Evolutionary conservation across 1,139 yeast genomes (phyloP), one percentile per base, ranked within the genome.

Genomic region (Zhuliangozyma blackwelliae): DNA sequence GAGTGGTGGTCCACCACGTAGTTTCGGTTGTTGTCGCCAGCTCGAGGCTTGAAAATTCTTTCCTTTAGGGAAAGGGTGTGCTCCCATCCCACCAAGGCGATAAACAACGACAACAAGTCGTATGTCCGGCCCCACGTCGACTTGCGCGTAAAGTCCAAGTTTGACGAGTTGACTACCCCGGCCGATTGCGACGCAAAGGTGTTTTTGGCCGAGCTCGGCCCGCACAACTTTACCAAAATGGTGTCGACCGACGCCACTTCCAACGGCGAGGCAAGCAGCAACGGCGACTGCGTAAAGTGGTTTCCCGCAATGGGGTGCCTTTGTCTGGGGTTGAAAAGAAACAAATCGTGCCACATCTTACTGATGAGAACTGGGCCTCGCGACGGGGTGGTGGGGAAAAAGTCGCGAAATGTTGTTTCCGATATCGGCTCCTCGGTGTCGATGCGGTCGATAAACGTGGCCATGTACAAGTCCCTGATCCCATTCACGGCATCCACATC

Each of bases 51-150:
- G 16, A 40, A 39, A 7, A 34, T 33, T 8, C 28, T 34, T 9
- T 34, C 43, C 25, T 40, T 40, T n/a, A 36, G 29, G 9, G 39
- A 33, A 7, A 44, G 34, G 8, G 34, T 38, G 31, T 50, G 47
- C 37, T 68, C 72, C 75, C 75, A 69, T 2, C 75, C 75, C 25
- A 59, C 53, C 13, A 57, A 39, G 1, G 74, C 72, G 1, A 65
- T 58, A 29, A 68, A 52, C 25, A 63, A 53, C 3, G 72, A 59
- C 33, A 69, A 42, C 28, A 69, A 47, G 40, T 68, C 72, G 44
- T 67, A 69, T 31, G 65, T 52, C 37, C 70, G 55, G 5, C 75
- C 75, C 73, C 74, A 68, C 2, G 72, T 65, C 0, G 72, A 65
- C 27, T 52, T 59, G 32, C 52, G 50, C 30, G 54, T 52, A 42